Evolutionary conservation across 2,329 filamentous ascomycete species (phyloP).

Genomic region (Botrytis tulipae): DNA sequence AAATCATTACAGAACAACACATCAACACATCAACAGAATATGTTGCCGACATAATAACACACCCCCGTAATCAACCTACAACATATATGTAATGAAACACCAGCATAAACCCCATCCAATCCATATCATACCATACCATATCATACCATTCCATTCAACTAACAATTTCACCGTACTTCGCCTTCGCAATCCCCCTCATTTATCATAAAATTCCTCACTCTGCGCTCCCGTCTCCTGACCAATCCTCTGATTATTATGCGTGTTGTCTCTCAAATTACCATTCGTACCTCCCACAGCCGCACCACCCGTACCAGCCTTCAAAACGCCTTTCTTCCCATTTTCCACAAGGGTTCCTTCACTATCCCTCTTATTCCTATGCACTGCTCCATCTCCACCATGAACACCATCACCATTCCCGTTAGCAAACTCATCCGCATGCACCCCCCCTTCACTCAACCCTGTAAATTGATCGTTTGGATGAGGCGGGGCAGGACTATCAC

Average conservation of each 20-base stretch:
- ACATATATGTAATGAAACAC: not conserved
- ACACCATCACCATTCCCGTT: not conserved
- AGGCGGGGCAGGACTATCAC: constrained; percentile 26
- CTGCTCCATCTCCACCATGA: not conserved
- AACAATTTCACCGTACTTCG: not conserved
- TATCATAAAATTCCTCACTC: not conserved
- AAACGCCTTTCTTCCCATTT: not conserved
- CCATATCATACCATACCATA: not conserved
- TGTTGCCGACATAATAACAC: not conserved
- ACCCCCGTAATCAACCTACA: fast-evolving
- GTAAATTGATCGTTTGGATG: constrained; percentile 32
- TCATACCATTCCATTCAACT: not conserved
- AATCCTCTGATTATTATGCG: constrained; percentile 5
- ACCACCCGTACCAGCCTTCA: not conserved
- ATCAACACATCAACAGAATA: not conserved
- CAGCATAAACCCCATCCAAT: not conserved
- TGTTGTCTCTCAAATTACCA: not conserved
- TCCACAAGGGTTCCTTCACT: constrained; percentile 10
- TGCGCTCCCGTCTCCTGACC: not conserved
- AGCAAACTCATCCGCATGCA: constrained; percentile 10
- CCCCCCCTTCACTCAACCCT: not conserved
- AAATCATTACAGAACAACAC: not conserved
- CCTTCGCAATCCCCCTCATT: not conserved
- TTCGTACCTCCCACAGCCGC: not conserved
- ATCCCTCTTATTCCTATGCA: not conserved